Base-by-base conservation (phyloP, 2,329 filamentous ascomycete species). In the Sclerotiophoma versabilis region DNA sequence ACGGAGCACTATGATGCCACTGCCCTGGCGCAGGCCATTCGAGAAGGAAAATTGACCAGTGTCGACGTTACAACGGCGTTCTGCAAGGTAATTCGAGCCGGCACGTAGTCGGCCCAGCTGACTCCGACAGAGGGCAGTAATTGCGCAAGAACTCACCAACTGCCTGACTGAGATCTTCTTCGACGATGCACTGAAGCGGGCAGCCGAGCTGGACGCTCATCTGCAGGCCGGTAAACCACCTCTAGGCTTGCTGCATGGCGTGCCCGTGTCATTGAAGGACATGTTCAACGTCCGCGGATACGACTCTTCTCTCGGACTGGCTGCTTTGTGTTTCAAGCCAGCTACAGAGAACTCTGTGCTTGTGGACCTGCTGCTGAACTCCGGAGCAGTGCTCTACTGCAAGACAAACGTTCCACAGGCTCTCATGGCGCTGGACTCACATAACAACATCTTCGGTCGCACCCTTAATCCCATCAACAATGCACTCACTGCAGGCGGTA, bases 381-480 rank as follows among this genome's bases (percentile, higher is more conserved):
- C 76, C 4, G 81, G 81, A 5, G 81, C 82, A 1, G 77, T 84
- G 1, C 57, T 81, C 1, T 80, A 81, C 58, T 78, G 74, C 66
- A 83, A 85, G 66, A 85, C 83, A 4, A 84, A 84, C 54, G 69
- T 84, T 1, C 82, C 83, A 3, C 80, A 82, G 55, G 83, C 81
- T 0, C 75, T 85, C 59, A 80, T 83, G 79, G 74, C 77, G 4
- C 60, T 81, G 12, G 81, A 84, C 58, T 79, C 76, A 1, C 80
- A 83, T 63, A 84, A 84, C 64, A 80, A 83, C 51, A 58, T 79
- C 29, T 80, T 79, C 44, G 77, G 77, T 3, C 66, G 76, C 8
- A 75, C 79, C 0, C 60, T 83, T 25, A 83, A 84, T 58, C 78
- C 81, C 0, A 68, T 77, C 46, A 82, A 83, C 52, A 70, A 65